Evolutionary conservation across 495 filamentous ascomycete species (phyloP), one percentile per base, ranked within the genome.

Genomic region (Rostrohypoxylon terebratum): DNA sequence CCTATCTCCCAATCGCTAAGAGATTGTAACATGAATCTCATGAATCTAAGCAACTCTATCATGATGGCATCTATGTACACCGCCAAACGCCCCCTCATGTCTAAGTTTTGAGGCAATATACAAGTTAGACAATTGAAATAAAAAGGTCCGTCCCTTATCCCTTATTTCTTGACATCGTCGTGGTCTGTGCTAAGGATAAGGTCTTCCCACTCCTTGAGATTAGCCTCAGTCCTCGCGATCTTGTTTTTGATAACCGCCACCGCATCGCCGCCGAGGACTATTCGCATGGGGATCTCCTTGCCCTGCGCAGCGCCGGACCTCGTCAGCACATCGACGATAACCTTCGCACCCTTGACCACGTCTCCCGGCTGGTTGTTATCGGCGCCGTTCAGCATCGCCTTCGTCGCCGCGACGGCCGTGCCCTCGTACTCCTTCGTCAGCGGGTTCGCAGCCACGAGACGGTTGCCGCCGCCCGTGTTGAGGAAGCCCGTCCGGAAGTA

Each of bases 321-420:
- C 1, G 79, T 82, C 54, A 86, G 50, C 45, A 82, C 81, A 42
- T 86, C 84, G 10, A 86, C 81, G 36, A 86, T 83, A 33, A 81
- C 76, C 48, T 62, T 69, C 0, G 80, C 83, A 34, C 78, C 81
- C 77, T 84, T 86, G 0, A 58, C 71, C 16, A 84, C 81, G 64
- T 87, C 81, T 11, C 85, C 83, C 0, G 71, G 77, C 75, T 87
- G 82, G 5, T 77, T 72, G 40, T 78, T 73, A 63, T 80, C 63
- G 40, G 76, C 68, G 3, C 25, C 40, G 13, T 73, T 23, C 63
- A 82, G 44, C 1, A 50, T 58, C n/a, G 61, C 62, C 45, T 77
- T 73, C 36, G 60, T 20, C 65, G 53, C 51, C 1, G 62, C 71
- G 14, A 75, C 74, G 2, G 38, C 66, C 7, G 78, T 77, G 34